Conservation (phyloP, 345 rosid species). For the Eucalyptus lansdowneana region DNA sequence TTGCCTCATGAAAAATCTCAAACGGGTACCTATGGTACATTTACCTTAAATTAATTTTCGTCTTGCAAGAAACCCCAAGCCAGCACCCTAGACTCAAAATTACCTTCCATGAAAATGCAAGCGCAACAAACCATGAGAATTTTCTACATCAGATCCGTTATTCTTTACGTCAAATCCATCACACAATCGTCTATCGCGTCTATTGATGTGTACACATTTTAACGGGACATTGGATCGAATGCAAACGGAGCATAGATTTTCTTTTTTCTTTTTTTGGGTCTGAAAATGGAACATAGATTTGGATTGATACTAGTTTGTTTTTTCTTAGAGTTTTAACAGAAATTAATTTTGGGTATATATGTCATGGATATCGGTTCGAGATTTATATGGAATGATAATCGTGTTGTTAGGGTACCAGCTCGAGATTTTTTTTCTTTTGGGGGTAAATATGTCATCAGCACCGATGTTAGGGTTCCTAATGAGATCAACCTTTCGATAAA, state of each 20-base stretch:
- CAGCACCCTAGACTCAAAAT: neutral
- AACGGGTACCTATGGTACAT: rapidly evolving
- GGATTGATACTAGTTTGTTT: neutral
- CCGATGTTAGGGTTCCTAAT: neutral
- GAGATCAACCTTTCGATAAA: neutral
- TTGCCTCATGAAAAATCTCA: neutral
- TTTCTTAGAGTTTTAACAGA: neutral
- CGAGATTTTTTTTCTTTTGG: neutral
- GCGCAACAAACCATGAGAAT: neutral
- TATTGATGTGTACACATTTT: neutral
- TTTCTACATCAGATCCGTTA: neutral
- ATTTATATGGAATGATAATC: neutral
- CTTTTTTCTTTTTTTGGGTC: too few species aligned
- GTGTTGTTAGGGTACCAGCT: neutral
- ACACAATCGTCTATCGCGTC: rapidly evolving
- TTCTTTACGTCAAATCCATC: neutral
- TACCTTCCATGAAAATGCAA: neutral
- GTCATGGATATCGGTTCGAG: neutral
- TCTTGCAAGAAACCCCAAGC: neutral
- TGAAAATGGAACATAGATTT: neutral
- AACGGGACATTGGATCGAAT: neutral
- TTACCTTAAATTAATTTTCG: neutral
- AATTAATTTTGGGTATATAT: neutral
- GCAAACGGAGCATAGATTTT: neutral
- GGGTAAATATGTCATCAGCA: neutral